Evolutionary conservation across 2,329 filamentous ascomycete species (phyloP).

Genomic region (Aspergillus brunneoviolaceus): DNA sequence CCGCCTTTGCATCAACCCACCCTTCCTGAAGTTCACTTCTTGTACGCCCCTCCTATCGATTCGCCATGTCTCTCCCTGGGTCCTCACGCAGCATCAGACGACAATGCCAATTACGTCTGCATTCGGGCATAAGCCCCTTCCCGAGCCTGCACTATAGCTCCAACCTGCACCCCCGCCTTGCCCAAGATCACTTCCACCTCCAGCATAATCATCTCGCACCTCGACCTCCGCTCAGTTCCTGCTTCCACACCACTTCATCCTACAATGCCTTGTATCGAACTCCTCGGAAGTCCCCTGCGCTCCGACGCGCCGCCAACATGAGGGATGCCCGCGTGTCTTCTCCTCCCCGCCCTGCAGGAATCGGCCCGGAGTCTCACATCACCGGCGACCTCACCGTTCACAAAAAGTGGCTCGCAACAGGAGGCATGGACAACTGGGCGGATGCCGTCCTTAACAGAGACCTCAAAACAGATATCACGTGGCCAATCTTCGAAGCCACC

Average conservation of each 20-base stretch:
- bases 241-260: slow-evolving; percentile 15
- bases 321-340: not conserved
- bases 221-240: not conserved
- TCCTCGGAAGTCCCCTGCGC: slow-evolving; percentile 13
- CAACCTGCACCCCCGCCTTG: not conserved
- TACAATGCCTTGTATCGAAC: not conserved
- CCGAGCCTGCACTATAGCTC: not conserved
- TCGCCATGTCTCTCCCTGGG: not conserved
- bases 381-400: not conserved
- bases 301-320: slow-evolving; percentile 9
- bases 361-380: not conserved
- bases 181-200: not conserved
- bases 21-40: not conserved
- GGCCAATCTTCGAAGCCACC: not conserved
- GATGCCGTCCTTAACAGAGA: not conserved
- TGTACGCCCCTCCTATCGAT: not conserved
- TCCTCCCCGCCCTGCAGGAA: not conserved
- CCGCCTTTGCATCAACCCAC: not conserved
- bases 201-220: not conserved
- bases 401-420: slow-evolving; percentile 1
- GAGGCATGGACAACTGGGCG: not conserved
- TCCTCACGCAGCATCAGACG: not conserved
- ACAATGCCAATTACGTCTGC: not conserved
- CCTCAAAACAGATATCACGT: not conserved
- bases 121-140: not conserved